Evolutionary conservation across 1,284 basidiomycete genomes (phyloP).

Genomic region (Ganoderma meredithae): DNA sequence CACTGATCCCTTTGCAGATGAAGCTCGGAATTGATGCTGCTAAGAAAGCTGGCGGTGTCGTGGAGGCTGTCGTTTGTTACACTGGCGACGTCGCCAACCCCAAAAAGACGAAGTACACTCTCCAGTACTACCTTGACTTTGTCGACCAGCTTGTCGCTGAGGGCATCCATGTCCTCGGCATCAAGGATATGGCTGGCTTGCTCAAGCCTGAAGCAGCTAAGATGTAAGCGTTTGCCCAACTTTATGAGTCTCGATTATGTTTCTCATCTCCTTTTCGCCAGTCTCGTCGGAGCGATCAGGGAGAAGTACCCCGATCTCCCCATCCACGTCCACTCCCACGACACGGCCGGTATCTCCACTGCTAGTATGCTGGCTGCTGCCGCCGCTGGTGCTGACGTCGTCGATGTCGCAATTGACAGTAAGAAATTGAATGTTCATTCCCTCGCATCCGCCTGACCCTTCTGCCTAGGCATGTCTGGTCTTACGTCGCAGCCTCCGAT

Average conservation of each 20-base stretch:
- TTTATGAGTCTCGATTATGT: too few relatives aligned
- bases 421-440: slow-evolving; percentile 40
- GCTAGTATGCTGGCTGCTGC: slow-evolving; percentile 97
- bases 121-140: slow-evolving; percentile 98
- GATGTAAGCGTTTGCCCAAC: slow-evolving; percentile 57
- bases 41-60: slow-evolving; percentile 99
- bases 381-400: slow-evolving; percentile 95
- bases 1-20: slow-evolving; percentile 62
- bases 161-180: slow-evolving; percentile 97
- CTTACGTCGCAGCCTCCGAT: slow-evolving; percentile 98
- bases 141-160: slow-evolving; percentile 93
- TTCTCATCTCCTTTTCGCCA: slow-evolving; percentile 39
- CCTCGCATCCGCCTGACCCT: slow-evolving; percentile 6
- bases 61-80: slow-evolving; percentile 98
- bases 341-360: slow-evolving; percentile 98
- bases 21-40: slow-evolving; percentile 97
- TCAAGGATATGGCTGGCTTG: slow-evolving; percentile 99
- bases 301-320: slow-evolving; percentile 97
- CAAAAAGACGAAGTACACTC: slow-evolving; percentile 97
- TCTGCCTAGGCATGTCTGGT: slow-evolving; percentile 88
- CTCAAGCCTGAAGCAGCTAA: slow-evolving; percentile 95
- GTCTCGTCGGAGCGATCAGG: slow-evolving; percentile 93
- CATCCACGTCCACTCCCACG: slow-evolving; percentile 99
- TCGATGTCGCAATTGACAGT: slow-evolving; percentile 99
- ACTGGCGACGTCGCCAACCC: slow-evolving; percentile 97